Conservation (phyloP, 2,329 filamentous ascomycete species). For the Periglandula ipomoeae region DNA sequence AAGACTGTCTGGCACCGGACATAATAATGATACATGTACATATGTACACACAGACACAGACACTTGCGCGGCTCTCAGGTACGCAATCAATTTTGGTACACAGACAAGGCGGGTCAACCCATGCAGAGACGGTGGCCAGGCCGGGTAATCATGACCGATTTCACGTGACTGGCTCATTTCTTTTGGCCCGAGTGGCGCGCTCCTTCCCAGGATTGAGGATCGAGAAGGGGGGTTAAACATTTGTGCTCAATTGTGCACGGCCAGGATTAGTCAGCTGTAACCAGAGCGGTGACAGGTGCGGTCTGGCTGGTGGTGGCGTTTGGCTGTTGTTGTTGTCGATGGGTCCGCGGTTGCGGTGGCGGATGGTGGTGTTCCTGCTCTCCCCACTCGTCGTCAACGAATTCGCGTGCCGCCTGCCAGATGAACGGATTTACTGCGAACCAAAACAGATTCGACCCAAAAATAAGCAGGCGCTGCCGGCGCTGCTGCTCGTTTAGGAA, state of each 20-base stretch:
- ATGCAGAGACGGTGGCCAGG: neutral
- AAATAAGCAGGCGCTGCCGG: neutral
- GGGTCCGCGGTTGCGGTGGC: too few species aligned
- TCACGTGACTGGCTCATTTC: neutral
- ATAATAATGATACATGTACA: too few species aligned
- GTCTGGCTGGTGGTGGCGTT: too few species aligned
- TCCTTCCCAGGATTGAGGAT: neutral
- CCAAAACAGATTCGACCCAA: neutral
- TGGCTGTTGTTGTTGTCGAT: too few species aligned
- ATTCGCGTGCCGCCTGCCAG: neutral
- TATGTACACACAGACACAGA: too few species aligned
- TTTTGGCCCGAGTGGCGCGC: conserved; percentile 45
- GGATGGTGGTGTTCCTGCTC: too few species aligned
- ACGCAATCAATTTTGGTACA: neutral
- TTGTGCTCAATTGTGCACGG: too few species aligned
- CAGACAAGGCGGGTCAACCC: neutral
- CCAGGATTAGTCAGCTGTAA: too few species aligned
- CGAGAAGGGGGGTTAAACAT: too few species aligned
- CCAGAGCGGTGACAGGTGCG: too few species aligned
- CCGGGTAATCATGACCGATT: neutral
- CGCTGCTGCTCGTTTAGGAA: neutral
- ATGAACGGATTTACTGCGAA: neutral
- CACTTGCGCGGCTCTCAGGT: too few species aligned
- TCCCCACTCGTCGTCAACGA: neutral
- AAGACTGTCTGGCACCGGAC: too few species aligned